Percentiles rank a stretch among this genome's conserved stretches.
Conservation (phyloP, 2,329 filamentous ascomycete species). For the Aureobasidium uvarum region DNA sequence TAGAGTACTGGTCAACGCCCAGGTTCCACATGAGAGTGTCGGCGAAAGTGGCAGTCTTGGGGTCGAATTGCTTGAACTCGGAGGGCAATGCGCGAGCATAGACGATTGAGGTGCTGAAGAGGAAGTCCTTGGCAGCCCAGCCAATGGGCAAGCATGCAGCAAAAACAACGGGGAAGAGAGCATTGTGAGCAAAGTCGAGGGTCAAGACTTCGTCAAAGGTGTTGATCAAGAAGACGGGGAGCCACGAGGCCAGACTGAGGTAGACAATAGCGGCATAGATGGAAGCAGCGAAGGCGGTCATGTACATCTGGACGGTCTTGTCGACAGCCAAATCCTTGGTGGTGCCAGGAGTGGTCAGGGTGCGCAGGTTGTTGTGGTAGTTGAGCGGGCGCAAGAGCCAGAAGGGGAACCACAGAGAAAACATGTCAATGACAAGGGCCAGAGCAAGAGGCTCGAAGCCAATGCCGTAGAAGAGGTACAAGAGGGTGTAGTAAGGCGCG, state of each 20-base stretch:
- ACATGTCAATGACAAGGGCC: slow-evolving; percentile 65
- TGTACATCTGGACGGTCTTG: slow-evolving; percentile 60
- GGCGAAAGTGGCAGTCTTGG: slow-evolving; percentile 61
- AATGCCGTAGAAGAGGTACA: slow-evolving; percentile 74
- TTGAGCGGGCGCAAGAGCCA: slow-evolving; percentile 68
- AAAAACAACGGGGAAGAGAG: slow-evolving; percentile 51
- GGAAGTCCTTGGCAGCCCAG: slow-evolving; percentile 68
- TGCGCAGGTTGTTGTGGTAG: slow-evolving; percentile 53
- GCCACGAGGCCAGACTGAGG: slow-evolving; percentile 64
- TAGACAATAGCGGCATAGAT: slow-evolving; percentile 76
- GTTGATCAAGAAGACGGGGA: slow-evolving; percentile 69
- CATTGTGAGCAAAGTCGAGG: slow-evolving; percentile 65
- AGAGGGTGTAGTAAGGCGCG: slow-evolving; percentile 71
- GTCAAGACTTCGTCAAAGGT: slow-evolving; percentile 72
- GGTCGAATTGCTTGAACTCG: slow-evolving; percentile 60
- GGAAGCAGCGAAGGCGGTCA: slow-evolving; percentile 64
- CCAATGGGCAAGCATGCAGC: slow-evolving; percentile 66
- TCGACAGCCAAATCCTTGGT: slow-evolving; percentile 57
- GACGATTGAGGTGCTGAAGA: slow-evolving; percentile 69
- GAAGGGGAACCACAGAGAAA: slow-evolving; percentile 71
- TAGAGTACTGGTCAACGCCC: slow-evolving; percentile 58
- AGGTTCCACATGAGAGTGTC: slow-evolving; percentile 72
- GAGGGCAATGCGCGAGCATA: slow-evolving; percentile 35
- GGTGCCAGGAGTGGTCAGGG: slow-evolving; percentile 44
- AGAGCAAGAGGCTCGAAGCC: slow-evolving; percentile 59